Evolutionary conservation across 2,329 filamentous ascomycete species (phyloP).

Genomic region (Triangularia verruculosa): DNA sequence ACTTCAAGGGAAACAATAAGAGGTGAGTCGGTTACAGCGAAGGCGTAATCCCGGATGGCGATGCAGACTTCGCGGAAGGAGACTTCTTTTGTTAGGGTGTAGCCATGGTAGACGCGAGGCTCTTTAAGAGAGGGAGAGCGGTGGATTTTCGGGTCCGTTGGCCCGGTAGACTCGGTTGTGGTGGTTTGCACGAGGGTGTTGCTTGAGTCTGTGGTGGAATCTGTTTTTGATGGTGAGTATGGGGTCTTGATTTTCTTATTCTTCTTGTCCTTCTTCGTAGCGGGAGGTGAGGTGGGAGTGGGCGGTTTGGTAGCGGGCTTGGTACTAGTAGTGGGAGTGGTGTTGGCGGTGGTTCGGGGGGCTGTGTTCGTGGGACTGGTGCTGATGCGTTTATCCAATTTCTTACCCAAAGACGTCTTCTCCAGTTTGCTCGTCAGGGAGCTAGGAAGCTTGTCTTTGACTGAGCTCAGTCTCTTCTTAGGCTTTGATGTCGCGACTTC

Average conservation of each 20-base stretch:
- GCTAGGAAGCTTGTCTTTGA: conserved; percentile 55
- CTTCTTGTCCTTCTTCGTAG: not conserved
- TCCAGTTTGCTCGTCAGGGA: conserved; percentile 46
- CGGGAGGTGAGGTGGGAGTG: not conserved
- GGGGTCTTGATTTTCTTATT: conserved; percentile 2
- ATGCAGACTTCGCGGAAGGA: conserved; percentile 82
- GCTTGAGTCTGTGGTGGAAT: conserved; percentile 1
- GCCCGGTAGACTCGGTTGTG: conserved; percentile 2
- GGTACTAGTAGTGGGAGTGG: conserved; percentile 6
- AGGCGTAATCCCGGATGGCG: conserved; percentile 76
- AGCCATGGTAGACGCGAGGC: conserved; percentile 79
- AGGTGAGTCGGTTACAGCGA: conserved; percentile 70
- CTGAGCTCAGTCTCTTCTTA: conserved; percentile 57
- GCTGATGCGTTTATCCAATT: conserved; percentile 35
- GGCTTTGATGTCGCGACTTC: conserved; percentile 56
- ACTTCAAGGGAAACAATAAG: conserved; percentile 95
- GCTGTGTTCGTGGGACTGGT: conserved; percentile 17
- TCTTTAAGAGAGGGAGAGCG: conserved; percentile 45
- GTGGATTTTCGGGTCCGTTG: conserved; percentile 8
- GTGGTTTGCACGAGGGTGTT: conserved; percentile 15
- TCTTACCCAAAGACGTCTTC: conserved; percentile 47
- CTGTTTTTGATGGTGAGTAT: conserved; percentile 15
- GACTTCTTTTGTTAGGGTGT: conserved; percentile 86
- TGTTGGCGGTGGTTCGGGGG: conserved; percentile 10
- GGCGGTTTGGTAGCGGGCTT: not conserved